Percentiles rank a stretch among this genome's conserved stretches.
These are phyloP conservation scores for Schizochytrium sp. DNA, from an alignment of 108 stramenopile genomes.

Conservation along the genomic window DNA sequence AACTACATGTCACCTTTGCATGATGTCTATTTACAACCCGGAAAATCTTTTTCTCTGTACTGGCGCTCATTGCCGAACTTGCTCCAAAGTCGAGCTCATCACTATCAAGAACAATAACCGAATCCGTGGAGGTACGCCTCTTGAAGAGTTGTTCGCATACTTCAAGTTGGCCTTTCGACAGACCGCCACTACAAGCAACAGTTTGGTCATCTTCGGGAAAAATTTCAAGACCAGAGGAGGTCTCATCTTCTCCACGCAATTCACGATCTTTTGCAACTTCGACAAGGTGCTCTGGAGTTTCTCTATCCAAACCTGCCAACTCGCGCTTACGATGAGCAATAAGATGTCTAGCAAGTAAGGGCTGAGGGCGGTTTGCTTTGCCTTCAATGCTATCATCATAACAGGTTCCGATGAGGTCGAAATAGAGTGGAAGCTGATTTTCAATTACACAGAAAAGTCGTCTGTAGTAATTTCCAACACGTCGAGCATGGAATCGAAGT, in stretches of 20 bases:
- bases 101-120: conserved; percentile 28
- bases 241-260: neutral
- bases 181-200: conserved; percentile 72
- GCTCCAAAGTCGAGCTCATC: conserved; percentile 68
- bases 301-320: neutral
- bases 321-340: conserved; percentile 71
- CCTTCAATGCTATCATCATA: conserved; percentile 75
- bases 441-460: conserved; percentile 74
- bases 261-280: conserved; percentile 51
- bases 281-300: neutral
- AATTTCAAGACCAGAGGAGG: neutral
- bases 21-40: conserved; percentile 57
- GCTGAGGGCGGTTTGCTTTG: conserved; percentile 70
- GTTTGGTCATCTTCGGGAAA: conserved; percentile 43
- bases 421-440: conserved; percentile 71
- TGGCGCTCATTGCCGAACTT: neutral
- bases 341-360: conserved; percentile 77
- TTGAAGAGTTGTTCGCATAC: conserved; percentile 72
- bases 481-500: conserved; percentile 69
- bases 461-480: conserved; percentile 78
- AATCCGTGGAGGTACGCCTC: conserved; percentile 58
- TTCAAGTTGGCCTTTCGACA: conserved; percentile 67
- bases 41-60: neutral
- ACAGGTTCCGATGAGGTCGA: conserved; percentile 76
- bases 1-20: conserved; percentile 56